Evolutionary conservation across 2,329 filamentous ascomycete genomes (phyloP), one percentile per base, ranked within the genome.

Genomic region (Calonectria crousiana): DNA sequence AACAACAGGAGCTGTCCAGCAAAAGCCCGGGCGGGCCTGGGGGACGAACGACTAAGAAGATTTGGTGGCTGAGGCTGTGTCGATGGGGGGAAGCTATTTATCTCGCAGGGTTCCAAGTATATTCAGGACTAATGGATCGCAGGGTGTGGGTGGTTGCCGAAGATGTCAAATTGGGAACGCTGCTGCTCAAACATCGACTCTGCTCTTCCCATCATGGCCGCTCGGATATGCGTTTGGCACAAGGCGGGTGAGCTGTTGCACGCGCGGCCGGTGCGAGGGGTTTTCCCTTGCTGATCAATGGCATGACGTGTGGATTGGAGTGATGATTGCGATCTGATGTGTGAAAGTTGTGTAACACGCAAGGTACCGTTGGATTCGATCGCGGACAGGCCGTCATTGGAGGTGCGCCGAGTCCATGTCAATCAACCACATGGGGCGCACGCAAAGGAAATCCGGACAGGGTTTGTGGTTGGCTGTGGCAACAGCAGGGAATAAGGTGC

Each of bases 1-100:
- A 32, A 32, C 30, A 32, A 32, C 8, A 32, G 30, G 44, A 47
- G 44, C 13, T 47, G 44, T 16, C 44, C 3, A 47, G n/a, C 9
- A 20, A 23, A 47, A 44, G 4, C 4, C 5, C 18, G 41, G 41
- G 41, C 11, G 34, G 6, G 38, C 38, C 38, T 18, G 2, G 38
- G 38, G 6, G 1, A 16, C 14, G 38, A 9, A 20, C 5, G 9
- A 44, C 18, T 2, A 47, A 11, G 4, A 47, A 13, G 34, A 58
- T 68, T 68, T 68, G 23, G 66, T 58, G 66, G 51, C 51, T 68
- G 66, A 38, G 66, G 51, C 47, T 52, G 64, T 52, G 44, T 36
- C 8, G 32, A n/a, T 36, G 32, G 34, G 64, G 28, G 34, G 6
- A 16, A 20, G 32, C 1, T 23, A 26, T n/a, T 26, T 30, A 10